Conservation (phyloP, 805 yeast species). For the Suhomyces emberorum region DNA sequence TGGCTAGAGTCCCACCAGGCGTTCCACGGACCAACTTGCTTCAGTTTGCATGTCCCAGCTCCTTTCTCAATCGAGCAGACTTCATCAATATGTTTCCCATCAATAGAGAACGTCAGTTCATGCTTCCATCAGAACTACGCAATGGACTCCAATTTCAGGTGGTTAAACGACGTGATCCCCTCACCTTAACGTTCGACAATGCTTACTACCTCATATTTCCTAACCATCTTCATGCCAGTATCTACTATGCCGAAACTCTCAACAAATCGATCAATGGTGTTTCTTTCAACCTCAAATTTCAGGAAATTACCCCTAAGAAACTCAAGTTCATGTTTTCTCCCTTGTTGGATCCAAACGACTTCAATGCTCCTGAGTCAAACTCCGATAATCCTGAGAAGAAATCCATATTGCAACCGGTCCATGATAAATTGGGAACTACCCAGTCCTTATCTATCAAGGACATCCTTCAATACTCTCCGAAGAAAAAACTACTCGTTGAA, state of each 20-base stretch:
- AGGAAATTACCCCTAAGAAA: constrained; percentile 22
- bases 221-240: constrained; percentile 45
- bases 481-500: background rate
- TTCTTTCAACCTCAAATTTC: constrained; percentile 45
- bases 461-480: constrained; percentile 5
- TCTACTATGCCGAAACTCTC: constrained; percentile 48
- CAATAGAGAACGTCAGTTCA: constrained; percentile 26
- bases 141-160: constrained; percentile 35
- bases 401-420: constrained; percentile 1
- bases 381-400: constrained; percentile 1
- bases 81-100: constrained; percentile 38
- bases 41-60: constrained; percentile 34
- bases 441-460: constrained; percentile 4
- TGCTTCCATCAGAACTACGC: constrained; percentile 17
- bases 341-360: constrained; percentile 12
- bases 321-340: constrained; percentile 32
- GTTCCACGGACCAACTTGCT: constrained; percentile 28
- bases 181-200: constrained; percentile 41
- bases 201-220: constrained; percentile 55
- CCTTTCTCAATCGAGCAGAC: constrained; percentile 37
- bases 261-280: constrained; percentile 51
- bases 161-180: constrained; percentile 49
- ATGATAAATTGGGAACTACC: background rate
- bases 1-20: constrained; percentile 8
- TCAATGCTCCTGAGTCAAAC: background rate